Evolutionary conservation across 2,329 filamentous ascomycete genomes (phyloP).

Genomic region (Colletotrichum plurivorum): DNA sequence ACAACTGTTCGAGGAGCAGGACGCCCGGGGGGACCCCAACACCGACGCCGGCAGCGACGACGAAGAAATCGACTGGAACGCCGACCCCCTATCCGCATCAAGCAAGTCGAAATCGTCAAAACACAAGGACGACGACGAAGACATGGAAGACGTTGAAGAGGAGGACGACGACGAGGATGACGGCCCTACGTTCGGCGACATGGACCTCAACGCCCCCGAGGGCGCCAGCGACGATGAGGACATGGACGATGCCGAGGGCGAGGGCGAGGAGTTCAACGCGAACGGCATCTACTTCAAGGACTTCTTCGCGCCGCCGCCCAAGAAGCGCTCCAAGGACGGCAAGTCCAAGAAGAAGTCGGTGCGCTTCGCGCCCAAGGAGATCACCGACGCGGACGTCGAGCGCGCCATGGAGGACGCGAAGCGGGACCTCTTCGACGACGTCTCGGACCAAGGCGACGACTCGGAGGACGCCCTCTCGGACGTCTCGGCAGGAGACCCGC

Average conservation of each 20-base stretch:
- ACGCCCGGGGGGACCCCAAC: slow-evolving; percentile 81
- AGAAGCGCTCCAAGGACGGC: slow-evolving; percentile 69
- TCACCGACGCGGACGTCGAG: slow-evolving; percentile 78
- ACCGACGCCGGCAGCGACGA: slow-evolving; percentile 84
- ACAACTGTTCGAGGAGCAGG: slow-evolving; percentile 89
- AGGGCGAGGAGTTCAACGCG: slow-evolving; percentile 74
- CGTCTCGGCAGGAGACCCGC: slow-evolving; percentile 77
- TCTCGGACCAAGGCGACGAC: slow-evolving; percentile 71
- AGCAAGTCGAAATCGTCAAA: slow-evolving; percentile 47
- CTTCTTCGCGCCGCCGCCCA: slow-evolving; percentile 90
- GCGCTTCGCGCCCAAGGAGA: slow-evolving; percentile 56
- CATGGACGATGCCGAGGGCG: slow-evolving; percentile 67
- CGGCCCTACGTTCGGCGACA: slow-evolving; percentile 87
- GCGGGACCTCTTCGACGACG: slow-evolving; percentile 90
- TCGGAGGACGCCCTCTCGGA: slow-evolving; percentile 77
- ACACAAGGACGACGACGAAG: slow-evolving; percentile 47
- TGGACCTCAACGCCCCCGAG: slow-evolving; percentile 80
- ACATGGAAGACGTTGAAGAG: slow-evolving; percentile 46
- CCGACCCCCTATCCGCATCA: slow-evolving; percentile 74
- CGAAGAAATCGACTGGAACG: slow-evolving; percentile 84
- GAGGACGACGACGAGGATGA: slow-evolving; percentile 75
- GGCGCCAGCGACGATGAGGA: slow-evolving; percentile 77
- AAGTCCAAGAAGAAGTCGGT: slow-evolving; percentile 61
- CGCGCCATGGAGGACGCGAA: slow-evolving; percentile 89
- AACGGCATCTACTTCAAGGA: slow-evolving; percentile 93